Percentiles rank a stretch among this genome's conserved stretches.
phyloP scores from a whole-genome alignment of 371 early-diverging fungal species.

The Mortierella sp. region DNA sequence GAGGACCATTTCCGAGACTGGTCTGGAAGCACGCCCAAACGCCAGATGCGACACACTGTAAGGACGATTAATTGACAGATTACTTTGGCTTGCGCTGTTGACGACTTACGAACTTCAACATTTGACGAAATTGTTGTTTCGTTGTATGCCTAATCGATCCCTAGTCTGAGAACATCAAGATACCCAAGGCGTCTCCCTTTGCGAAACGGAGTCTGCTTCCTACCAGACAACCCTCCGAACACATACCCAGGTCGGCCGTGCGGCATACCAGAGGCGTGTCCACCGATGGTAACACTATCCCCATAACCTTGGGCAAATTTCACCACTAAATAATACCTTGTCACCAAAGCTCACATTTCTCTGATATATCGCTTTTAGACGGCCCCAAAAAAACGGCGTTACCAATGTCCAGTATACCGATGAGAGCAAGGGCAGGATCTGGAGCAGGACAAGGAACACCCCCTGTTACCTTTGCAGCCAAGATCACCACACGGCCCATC shows the following conservation, averaged over 20 bases:
- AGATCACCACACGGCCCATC: not conserved
- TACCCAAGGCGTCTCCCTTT: conserved; percentile 30
- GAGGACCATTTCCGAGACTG: conserved; percentile 24
- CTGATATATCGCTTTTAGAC: conserved; percentile 11
- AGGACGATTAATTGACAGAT: not conserved
- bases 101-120: not conserved
- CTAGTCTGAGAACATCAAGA: conserved; percentile 14
- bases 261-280: conserved; percentile 11
- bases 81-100: not conserved
- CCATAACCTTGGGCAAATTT: not conserved
- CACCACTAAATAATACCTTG: not conserved
- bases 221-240: conserved; percentile 9
- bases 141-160: not conserved
- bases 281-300: conserved; percentile 25
- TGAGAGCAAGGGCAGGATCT: conserved; percentile 7
- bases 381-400: conserved; percentile 6
- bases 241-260: not conserved
- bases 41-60: conserved; percentile 16
- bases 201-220: conserved; percentile 7
- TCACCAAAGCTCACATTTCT: not conserved
- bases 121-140: not conserved
- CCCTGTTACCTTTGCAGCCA: not conserved
- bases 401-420: conserved; percentile 12
- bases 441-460: conserved; percentile 4
- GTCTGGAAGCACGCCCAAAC: conserved; percentile 28